phyloP scores from a whole-genome alignment of 2,329 filamentous ascomycete genomes.

The Fusarium lyarnte region DNA sequence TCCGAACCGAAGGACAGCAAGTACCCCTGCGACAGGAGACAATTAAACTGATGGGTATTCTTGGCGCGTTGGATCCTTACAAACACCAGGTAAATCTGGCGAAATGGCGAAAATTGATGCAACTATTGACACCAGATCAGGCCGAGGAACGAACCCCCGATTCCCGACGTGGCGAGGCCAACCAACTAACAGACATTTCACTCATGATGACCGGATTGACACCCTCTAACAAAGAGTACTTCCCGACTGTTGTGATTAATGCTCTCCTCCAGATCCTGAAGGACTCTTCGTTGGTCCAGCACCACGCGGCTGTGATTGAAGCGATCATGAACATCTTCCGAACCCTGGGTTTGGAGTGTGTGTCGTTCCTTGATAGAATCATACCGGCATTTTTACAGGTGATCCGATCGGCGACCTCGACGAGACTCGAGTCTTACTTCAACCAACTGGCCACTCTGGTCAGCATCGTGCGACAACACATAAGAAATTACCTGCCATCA shows the following conservation, averaged over 20 bases:
- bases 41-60: constrained; percentile 94
- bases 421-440: constrained; percentile 92
- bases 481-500: constrained; percentile 86
- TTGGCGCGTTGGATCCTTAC: constrained; percentile 95
- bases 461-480: constrained; percentile 95
- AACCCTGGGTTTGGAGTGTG: constrained; percentile 93
- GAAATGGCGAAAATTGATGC: neutral
- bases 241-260: constrained; percentile 97
- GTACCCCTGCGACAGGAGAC: constrained; percentile 90
- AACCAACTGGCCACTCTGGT: constrained; percentile 95
- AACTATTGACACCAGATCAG: constrained; percentile 58
- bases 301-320: constrained; percentile 94
- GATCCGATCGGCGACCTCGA: constrained; percentile 81
- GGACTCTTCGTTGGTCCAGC: constrained; percentile 87
- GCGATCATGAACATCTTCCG: constrained; percentile 99
- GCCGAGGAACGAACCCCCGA: constrained; percentile 91
- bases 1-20: constrained; percentile 86
- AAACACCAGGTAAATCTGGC: constrained; percentile 74
- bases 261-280: constrained; percentile 92
- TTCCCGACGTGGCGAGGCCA: constrained; percentile 69
- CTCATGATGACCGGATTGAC: constrained; percentile 98
- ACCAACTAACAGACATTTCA: constrained; percentile 87
- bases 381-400: constrained; percentile 93
- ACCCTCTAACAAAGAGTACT: constrained; percentile 97
- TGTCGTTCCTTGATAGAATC: constrained; percentile 92